A percentile compares a stretch with the other conserved stretches of the same genome.
phyloP scores from a whole-genome alignment of 108 stramenopile genomes.

The Schizochytrium sp. region DNA sequence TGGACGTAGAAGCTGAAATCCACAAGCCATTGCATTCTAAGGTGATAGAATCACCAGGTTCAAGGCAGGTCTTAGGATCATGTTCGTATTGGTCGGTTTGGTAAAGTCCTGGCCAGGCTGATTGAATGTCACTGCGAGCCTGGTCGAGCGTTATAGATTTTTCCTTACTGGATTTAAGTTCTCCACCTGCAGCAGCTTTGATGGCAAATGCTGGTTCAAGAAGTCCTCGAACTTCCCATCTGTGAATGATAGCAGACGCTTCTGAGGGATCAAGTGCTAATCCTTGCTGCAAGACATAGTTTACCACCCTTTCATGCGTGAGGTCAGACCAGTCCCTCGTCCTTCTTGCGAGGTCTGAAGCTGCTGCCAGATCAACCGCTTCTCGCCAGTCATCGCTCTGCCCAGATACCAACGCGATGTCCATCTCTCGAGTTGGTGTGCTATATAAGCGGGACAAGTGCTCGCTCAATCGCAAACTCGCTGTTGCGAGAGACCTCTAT shows the following conservation, averaged over 20 bases:
- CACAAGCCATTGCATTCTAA: not conserved
- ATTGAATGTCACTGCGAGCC: not conserved
- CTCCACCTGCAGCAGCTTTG: not conserved
- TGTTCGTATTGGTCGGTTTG: not conserved
- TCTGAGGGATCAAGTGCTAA: not conserved
- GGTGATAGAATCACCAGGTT: conserved; percentile 4
- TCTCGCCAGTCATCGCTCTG: not conserved
- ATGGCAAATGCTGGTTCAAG: not conserved
- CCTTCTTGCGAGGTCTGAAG: not conserved
- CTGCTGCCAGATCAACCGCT: not conserved
- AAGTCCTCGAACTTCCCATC: not conserved
- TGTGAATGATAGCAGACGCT: not conserved
- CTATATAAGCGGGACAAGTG: no score
- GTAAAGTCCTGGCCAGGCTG: not conserved
- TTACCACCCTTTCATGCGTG: not conserved
- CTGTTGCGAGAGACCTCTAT: no score
- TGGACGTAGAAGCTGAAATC: not conserved
- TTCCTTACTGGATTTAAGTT: not conserved
- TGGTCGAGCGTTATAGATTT: not conserved
- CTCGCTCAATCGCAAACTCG: no score
- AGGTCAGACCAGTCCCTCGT: conserved; percentile 8
- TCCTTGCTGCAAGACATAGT: not conserved
- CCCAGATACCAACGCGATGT: not conserved
- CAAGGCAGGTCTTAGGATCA: not conserved
- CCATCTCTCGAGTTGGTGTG: no score